Evolutionary conservation across 2,329 filamentous ascomycete genomes (phyloP), one percentile per base, ranked within the genome.

Genomic region (Rasamsonia emersonii): DNA sequence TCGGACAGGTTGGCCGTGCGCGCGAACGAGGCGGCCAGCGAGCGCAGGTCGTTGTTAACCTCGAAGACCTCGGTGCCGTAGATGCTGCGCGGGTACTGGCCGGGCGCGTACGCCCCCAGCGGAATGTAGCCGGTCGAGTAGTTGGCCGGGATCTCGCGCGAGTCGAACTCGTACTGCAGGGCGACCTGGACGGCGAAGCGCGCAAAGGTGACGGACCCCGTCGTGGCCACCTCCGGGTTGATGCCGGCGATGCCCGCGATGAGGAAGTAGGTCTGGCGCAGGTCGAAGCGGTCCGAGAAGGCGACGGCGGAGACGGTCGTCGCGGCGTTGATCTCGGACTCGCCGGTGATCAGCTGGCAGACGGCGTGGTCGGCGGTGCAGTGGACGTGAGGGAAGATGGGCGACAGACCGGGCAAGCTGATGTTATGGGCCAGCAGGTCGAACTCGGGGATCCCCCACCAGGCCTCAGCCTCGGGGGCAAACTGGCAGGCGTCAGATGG

Each of bases 241-340:
- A 84, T 67, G n/a, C 82, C 82, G 2, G 76, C 81, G 40, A 88
- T 86, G 2, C 82, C 82, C 1, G 70, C 75, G 18, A 83, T 55
- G 36, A 86, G 56, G 56, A 85, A 84, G 59, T 86, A 86, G 1
- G 81, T 80, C 28, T 64, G 55, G 2, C 60, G 67, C 9, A 86
- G 65, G 55, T 86, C 68, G 53, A 86, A 84, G 8, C 61, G 49
- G 2, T 62, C 51, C 0, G 75, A 80, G 9, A 78, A 65, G n/a
- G 73, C 62, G 7, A 86, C 63, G 0, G 81, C 73, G 28, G 69
- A 69, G 38, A 82, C 68, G 0, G 77, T 77, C 5, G 71, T 59
- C 0, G 82, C 82, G 0, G 82, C 79, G 50, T 86, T 88, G 62
- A 86, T 83, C 57, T 85, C 80, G 7, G 69, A 67, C 53, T 80